These are phyloP conservation scores for Phaffomyces opuntiae DNA, from an alignment of 805 yeast species.

Conservation along the genomic window DNA sequence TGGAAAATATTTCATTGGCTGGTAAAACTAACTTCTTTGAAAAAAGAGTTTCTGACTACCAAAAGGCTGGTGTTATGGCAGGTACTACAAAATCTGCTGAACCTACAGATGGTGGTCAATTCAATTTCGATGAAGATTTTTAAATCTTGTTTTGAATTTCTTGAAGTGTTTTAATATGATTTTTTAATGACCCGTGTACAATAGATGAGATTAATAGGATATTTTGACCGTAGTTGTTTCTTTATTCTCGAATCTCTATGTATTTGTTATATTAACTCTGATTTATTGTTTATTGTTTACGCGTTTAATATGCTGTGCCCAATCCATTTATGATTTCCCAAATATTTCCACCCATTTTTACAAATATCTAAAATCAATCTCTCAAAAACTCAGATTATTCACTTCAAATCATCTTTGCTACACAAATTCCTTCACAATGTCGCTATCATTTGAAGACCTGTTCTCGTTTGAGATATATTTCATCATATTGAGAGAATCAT, in stretches of 20 bases:
- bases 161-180: too few relatives aligned
- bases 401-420: too few relatives aligned
- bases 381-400: too few relatives aligned
- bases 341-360: too few relatives aligned
- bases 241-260: too few relatives aligned
- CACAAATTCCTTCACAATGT: too few relatives aligned
- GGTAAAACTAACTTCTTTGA: slow-evolving; percentile 99
- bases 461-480: slow-evolving; percentile 72
- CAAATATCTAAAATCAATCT: too few relatives aligned
- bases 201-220: not conserved
- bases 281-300: too few relatives aligned
- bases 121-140: slow-evolving; percentile 91
- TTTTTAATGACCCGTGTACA: slow-evolving; percentile 4
- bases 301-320: too few relatives aligned
- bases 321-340: too few relatives aligned
- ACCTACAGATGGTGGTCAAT: slow-evolving; percentile 40
- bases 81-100: slow-evolving; percentile 36
- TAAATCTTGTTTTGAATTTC: slow-evolving; percentile 28
- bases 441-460: slow-evolving; percentile 23
- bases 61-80: slow-evolving; percentile 99
- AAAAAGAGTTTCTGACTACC: slow-evolving; percentile 97
- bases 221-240: too few relatives aligned
- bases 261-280: too few relatives aligned
- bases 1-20: slow-evolving; percentile 97
- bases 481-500: slow-evolving; percentile 64